Evolutionary conservation across 768 basidiomycete species (phyloP), one percentile per base, ranked within the genome.

Genomic region (Kwoniella newhampshirensis): DNA sequence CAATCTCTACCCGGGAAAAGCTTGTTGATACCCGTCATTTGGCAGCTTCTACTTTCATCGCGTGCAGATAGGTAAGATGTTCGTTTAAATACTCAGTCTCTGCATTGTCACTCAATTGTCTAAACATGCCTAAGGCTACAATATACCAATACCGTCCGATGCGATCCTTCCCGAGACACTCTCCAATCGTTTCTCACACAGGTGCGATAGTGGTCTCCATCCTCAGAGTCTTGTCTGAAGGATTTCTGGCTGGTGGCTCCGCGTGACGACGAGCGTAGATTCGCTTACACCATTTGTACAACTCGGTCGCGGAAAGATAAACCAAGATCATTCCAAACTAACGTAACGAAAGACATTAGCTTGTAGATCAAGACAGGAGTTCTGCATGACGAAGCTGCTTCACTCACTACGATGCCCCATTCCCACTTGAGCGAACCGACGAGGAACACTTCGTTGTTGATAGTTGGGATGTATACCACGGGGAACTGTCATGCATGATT

Each of bases 391-490:
- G 3, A 39, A 21, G 41, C 27, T 3, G n/a, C 20, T 17, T 9
- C 7, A 64, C 62, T 56, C 41, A 75, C 72, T 18, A 78, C 67
- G 51, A 77, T 63, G 12, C 76, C 77, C 78, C 79, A 79, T 60
- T 75, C 78, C 79, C 75, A 78, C 9, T 63, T 64, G 39, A 78
- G 64, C 1, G 68, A 51, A 3, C 56, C 58, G 49, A 78, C 65
- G 18, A 76, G 67, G 74, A 80, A 78, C 20, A 77, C 77, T 46
- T 67, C 55, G 43, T 70, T 54, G 66, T 75, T 75, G 53, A 76
- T 68, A 1, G 57, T 61, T n/a, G 73, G 73, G 37, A 79, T 78
- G 64, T 79, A 79, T 18, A 79, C 64, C 57, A 77, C 60, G 2
- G 77, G 77, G 72, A 78, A 77, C 57, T 70, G 32, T 25, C 27